phyloP scores from a whole-genome alignment of 75 land plant genomes.

The Cupressus sempervirens region DNA sequence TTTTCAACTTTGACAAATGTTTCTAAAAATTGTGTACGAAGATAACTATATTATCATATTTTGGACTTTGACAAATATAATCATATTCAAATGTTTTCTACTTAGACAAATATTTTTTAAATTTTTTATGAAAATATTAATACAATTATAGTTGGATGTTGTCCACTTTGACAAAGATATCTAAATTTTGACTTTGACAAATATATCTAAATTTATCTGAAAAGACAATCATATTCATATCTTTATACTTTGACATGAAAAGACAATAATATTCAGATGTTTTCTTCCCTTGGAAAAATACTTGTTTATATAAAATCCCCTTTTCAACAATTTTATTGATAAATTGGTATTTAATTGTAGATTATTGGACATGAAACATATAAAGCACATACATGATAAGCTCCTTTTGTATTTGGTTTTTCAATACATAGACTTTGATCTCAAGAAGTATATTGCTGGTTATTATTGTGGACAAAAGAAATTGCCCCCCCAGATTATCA shows the following conservation, averaged over 20 bases:
- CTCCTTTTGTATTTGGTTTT: slow-evolving; percentile 43
- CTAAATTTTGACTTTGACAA: neutral
- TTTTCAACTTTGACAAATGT: neutral
- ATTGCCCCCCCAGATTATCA: slow-evolving; percentile 19
- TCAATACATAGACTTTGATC: slow-evolving; percentile 53
- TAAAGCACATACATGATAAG: slow-evolving; percentile 30
- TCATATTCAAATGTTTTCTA: too few species aligned
- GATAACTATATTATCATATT: too few species aligned
- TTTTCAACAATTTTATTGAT: neutral
- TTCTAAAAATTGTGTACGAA: too few species aligned
- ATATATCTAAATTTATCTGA: too few species aligned
- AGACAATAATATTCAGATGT: too few species aligned
- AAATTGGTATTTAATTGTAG: slow-evolving; percentile 11
- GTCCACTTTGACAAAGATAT: too few species aligned
- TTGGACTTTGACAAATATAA: too few species aligned
- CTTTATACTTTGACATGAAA: neutral
- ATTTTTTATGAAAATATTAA: too few species aligned
- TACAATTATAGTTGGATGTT: too few species aligned
- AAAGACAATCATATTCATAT: too few species aligned
- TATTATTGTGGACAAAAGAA: slow-evolving; percentile 5
- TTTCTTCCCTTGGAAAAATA: neutral
- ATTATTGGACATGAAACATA: slow-evolving; percentile 39
- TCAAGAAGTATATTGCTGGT: slow-evolving; percentile 34
- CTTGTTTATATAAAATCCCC: neutral
- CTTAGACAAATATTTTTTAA: too few species aligned